phyloP scores from a whole-genome alignment of 805 yeast genomes.

The Torulaspora delbrueckii region DNA sequence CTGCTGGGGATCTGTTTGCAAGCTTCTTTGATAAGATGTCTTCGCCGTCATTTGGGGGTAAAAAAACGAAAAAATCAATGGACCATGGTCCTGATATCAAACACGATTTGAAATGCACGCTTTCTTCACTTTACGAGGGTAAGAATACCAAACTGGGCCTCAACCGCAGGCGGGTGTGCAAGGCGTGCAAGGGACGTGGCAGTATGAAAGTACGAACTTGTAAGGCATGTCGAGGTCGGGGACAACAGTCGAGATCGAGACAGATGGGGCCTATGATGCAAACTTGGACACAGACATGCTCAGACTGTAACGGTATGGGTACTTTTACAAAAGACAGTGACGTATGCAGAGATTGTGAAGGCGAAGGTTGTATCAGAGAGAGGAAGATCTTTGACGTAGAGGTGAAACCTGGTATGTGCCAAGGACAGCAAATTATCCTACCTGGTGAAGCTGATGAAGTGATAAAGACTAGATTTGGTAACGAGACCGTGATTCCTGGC shows the following conservation, averaged over 20 bases:
- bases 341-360: constrained; percentile 42
- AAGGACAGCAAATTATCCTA: constrained; percentile 49
- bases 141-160: constrained; percentile 51
- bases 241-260: constrained; percentile 38
- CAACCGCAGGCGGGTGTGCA: constrained; percentile 47
- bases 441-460: constrained; percentile 67
- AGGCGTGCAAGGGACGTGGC: constrained; percentile 50
- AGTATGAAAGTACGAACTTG: constrained; percentile 37
- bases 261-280: constrained; percentile 45
- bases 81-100: constrained; percentile 48
- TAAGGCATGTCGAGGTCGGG: constrained; percentile 40
- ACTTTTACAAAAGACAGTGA: constrained; percentile 31
- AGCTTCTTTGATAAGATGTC: constrained; percentile 25
- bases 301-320: constrained; percentile 43
- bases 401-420: constrained; percentile 52
- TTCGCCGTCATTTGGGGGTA: background rate
- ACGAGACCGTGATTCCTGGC: constrained; percentile 48
- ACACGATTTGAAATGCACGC: constrained; percentile 48
- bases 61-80: background rate
- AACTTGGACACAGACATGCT: constrained; percentile 42
- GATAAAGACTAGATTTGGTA: constrained; percentile 30
- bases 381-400: constrained; percentile 48
- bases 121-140: constrained; percentile 56
- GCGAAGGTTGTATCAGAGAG: constrained; percentile 43
- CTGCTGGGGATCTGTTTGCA: constrained; percentile 32